phyloP scores from a whole-genome alignment of 805 yeast species.

The Yarrowia divulgata region DNA sequence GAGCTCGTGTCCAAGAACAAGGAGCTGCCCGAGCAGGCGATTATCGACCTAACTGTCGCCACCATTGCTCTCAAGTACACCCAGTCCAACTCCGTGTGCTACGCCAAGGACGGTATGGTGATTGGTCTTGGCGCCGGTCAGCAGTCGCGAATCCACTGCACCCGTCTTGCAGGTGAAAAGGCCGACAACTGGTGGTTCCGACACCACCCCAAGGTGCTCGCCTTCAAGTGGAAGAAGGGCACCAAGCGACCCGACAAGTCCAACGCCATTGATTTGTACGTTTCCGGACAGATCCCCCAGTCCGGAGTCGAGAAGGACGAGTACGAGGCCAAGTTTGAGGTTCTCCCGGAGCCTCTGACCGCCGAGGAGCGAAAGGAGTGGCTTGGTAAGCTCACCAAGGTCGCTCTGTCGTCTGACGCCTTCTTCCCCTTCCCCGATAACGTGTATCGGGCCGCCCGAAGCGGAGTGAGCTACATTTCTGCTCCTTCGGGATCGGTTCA shows the following conservation, averaged over 20 bases:
- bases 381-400: slow-evolving; percentile 79
- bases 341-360: slow-evolving; percentile 83
- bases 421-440: slow-evolving; percentile 99
- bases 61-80: slow-evolving; percentile 97
- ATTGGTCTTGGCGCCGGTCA: slow-evolving; percentile 99
- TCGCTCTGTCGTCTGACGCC: slow-evolving; percentile 95
- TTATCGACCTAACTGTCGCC: slow-evolving; percentile 93
- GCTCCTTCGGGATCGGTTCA: slow-evolving; percentile 98
- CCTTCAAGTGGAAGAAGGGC: slow-evolving; percentile 97
- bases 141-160: slow-evolving; percentile 99
- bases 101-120: slow-evolving; percentile 99
- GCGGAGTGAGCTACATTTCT: slow-evolving; percentile 94
- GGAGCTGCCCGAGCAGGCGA: slow-evolving; percentile 87
- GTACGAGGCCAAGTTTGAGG: slow-evolving; percentile 87
- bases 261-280: slow-evolving; percentile 94
- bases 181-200: slow-evolving; percentile 99
- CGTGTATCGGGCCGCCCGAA: slow-evolving; percentile 94
- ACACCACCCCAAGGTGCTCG: slow-evolving; percentile 95
- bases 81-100: slow-evolving; percentile 97
- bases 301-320: slow-evolving; percentile 92
- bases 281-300: slow-evolving; percentile 88
- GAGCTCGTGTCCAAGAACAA: slow-evolving; percentile 91
- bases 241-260: slow-evolving; percentile 98
- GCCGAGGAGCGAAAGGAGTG: slow-evolving; percentile 85
- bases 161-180: slow-evolving; percentile 98